These are phyloP conservation scores for Colletotrichum truncatum DNA, from an alignment of 2,329 filamentous ascomycete species.

Conservation along the genomic window DNA sequence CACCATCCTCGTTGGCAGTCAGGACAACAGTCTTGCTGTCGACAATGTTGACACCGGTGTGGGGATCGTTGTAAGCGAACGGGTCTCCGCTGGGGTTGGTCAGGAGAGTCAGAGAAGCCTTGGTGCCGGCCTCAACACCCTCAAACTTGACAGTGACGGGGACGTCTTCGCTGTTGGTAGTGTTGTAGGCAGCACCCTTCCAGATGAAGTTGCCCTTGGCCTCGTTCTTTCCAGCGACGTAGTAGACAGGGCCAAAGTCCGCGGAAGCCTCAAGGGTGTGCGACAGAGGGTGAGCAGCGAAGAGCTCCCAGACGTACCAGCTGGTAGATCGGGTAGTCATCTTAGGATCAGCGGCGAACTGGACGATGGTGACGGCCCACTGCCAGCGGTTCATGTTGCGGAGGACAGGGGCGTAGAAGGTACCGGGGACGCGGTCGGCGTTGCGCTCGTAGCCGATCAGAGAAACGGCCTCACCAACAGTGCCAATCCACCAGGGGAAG, in stretches of 20 bases:
- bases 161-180: conserved; percentile 52
- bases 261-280: conserved; percentile 54
- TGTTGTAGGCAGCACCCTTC: conserved; percentile 64
- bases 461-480: conserved; percentile 72
- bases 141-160: conserved; percentile 57
- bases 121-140: conserved; percentile 47
- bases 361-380: conserved; percentile 60
- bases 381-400: conserved; percentile 60
- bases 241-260: conserved; percentile 57
- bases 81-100: conserved; percentile 50
- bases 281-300: conserved; percentile 55
- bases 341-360: conserved; percentile 56
- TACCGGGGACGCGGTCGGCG: conserved; percentile 64
- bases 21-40: conserved; percentile 48
- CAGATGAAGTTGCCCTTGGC: conserved; percentile 52
- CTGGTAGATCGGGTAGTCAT: conserved; percentile 60
- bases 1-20: conserved; percentile 53
- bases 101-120: conserved; percentile 54
- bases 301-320: conserved; percentile 59
- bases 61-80: conserved; percentile 54
- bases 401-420: conserved; percentile 60
- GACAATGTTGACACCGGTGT: conserved; percentile 58
- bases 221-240: conserved; percentile 57
- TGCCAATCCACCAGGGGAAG: conserved; percentile 67
- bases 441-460: conserved; percentile 74